These are phyloP conservation scores for Coemansia pectinata DNA, from an alignment of 192 early-diverging fungal species.

Conservation along the genomic window DNA sequence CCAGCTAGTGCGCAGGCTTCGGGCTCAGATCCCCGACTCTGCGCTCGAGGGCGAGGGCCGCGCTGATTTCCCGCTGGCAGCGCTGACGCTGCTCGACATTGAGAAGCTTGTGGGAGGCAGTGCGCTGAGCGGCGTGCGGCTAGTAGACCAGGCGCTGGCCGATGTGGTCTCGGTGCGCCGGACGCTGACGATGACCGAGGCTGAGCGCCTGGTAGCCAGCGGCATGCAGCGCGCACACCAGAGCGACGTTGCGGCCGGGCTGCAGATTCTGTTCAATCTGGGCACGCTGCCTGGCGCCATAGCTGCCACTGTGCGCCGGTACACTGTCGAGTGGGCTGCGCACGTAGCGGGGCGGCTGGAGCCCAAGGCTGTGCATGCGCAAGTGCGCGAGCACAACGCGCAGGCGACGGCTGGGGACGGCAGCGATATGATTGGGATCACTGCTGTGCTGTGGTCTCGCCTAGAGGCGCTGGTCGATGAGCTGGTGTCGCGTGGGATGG, in stretches of 20 bases:
- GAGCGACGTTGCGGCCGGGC: constrained; percentile 31
- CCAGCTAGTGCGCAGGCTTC: constrained; percentile 33
- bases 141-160: constrained; percentile 27
- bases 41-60: background rate
- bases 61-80: constrained; percentile 32
- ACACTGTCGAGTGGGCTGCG: constrained; percentile 7
- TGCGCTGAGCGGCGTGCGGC: constrained; percentile 18
- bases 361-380: constrained; percentile 8
- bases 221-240: constrained; percentile 31
- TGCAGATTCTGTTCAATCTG: constrained; percentile 31
- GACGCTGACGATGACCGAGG: constrained; percentile 12
- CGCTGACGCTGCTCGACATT: constrained; percentile 43
- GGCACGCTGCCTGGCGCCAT: constrained; percentile 20
- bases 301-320: constrained; percentile 3
- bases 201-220: constrained; percentile 17
- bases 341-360: constrained; percentile 9
- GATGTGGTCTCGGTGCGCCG: constrained; percentile 1
- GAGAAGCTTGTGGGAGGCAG: constrained; percentile 11
- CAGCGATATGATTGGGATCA: constrained; percentile 34
- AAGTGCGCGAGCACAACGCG: constrained; percentile 35
- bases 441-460: constrained; percentile 23
- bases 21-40: constrained; percentile 18
- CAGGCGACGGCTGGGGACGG: constrained; percentile 18
- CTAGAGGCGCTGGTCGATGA: constrained; percentile 20
- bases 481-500: constrained; percentile 20